These are phyloP conservation scores for Cyanidioschyzon merolae DNA, from an alignment of 23 red algal species.

Conservation along the genomic window DNA sequence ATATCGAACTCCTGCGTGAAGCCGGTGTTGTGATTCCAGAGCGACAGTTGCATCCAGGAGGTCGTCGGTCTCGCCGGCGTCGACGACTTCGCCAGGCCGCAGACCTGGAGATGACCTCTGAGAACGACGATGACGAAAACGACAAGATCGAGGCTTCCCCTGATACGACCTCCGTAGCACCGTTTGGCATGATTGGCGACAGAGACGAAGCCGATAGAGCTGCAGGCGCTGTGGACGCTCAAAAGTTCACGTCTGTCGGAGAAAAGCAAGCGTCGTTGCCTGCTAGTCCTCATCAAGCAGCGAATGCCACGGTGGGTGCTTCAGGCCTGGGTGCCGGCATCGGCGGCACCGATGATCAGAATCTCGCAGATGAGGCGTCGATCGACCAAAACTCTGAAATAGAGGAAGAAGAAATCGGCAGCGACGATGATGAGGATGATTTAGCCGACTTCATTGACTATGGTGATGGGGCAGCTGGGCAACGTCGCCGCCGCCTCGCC, in stretches of 20 bases:
- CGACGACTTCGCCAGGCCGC: neutral
- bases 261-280: no score
- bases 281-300: no score
- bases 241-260: no score
- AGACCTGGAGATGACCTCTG: neutral
- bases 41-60: neutral
- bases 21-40: neutral
- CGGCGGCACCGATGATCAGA: no score
- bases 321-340: no score
- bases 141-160: neutral
- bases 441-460: slow-evolving; percentile 12
- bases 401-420: no score
- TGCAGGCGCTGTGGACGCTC: no score
- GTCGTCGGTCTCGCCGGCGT: neutral
- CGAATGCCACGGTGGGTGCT: no score
- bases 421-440: neutral
- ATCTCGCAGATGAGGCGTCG: no score
- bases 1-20: slow-evolving; percentile 8
- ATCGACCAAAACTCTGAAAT: no score
- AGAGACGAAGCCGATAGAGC: no score
- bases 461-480: neutral
- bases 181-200: neutral
- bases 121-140: neutral
- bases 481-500: neutral
- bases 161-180: neutral